phyloP scores from a whole-genome alignment of 352 stramenopile genomes.

The Phytophthora colocasiae region DNA sequence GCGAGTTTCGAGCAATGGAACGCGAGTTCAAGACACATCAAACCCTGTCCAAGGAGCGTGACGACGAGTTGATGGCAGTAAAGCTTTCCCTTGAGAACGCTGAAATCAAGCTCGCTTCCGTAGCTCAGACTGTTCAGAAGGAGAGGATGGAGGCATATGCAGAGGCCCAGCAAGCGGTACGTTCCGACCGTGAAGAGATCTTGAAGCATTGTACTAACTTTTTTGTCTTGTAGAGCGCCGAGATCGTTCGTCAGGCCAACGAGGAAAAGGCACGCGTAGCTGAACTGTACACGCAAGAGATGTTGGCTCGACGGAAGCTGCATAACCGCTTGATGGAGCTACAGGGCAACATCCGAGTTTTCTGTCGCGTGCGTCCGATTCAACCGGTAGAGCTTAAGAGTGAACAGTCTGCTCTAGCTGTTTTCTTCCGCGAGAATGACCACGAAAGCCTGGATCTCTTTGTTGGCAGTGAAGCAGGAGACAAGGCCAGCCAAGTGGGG shows the following conservation, averaged over 20 bases:
- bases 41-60: conserved; percentile 54
- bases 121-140: conserved; percentile 45
- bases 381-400: conserved; percentile 76
- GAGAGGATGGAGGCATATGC: conserved; percentile 44
- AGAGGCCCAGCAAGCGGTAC: conserved; percentile 64
- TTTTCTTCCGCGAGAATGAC: conserved; percentile 82
- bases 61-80: conserved; percentile 48
- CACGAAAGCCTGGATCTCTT: conserved; percentile 69
- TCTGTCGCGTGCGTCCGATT: conserved; percentile 91
- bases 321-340: conserved; percentile 93
- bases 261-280: conserved; percentile 68
- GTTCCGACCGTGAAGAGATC: conserved; percentile 7
- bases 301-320: conserved; percentile 78
- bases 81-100: conserved; percentile 43
- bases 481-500: conserved; percentile 53
- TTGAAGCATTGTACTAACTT: conserved; percentile 1
- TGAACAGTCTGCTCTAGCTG: conserved; percentile 64
- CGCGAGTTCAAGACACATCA: conserved; percentile 68
- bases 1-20: conserved; percentile 65
- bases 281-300: conserved; percentile 75
- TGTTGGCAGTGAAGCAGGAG: conserved; percentile 53
- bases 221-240: conserved; percentile 44
- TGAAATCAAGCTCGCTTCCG: conserved; percentile 43
- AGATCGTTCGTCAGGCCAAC: conserved; percentile 52
- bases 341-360: conserved; percentile 94